Percentiles rank a stretch among this genome's conserved stretches.
phyloP scores from a whole-genome alignment of 2,329 filamentous ascomycete species.

The Bisporella sp. region DNA sequence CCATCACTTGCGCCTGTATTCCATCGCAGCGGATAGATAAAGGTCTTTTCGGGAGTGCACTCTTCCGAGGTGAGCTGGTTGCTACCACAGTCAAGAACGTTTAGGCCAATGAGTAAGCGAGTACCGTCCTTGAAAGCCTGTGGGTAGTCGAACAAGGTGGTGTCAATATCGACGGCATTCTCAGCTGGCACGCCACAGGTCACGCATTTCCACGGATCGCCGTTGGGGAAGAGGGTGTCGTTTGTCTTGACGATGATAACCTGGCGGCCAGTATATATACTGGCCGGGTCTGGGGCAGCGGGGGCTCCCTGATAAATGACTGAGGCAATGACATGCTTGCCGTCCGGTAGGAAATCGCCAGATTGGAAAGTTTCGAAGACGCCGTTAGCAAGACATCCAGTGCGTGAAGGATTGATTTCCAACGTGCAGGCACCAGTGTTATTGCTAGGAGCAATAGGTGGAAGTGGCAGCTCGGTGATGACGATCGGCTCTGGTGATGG shows the following conservation, averaged over 20 bases:
- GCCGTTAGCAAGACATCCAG: slow-evolving; percentile 30
- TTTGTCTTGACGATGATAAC: slow-evolving; percentile 37
- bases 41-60: slow-evolving; percentile 30
- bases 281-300: slow-evolving; percentile 30
- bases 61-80: slow-evolving; percentile 27
- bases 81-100: slow-evolving; percentile 28
- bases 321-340: slow-evolving; percentile 34
- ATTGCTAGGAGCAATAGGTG: slow-evolving; percentile 26
- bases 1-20: slow-evolving; percentile 21
- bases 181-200: slow-evolving; percentile 28
- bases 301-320: slow-evolving; percentile 37
- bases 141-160: slow-evolving; percentile 27
- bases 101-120: slow-evolving; percentile 26
- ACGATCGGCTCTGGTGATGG: slow-evolving; percentile 29
- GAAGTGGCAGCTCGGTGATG: slow-evolving; percentile 30
- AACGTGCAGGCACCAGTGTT: slow-evolving; percentile 27
- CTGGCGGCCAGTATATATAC: slow-evolving; percentile 35
- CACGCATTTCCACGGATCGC: slow-evolving; percentile 40
- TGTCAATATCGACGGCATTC: background rate
- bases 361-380: slow-evolving; percentile 13
- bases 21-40: slow-evolving; percentile 37
- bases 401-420: slow-evolving; percentile 28
- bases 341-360: slow-evolving; percentile 34
- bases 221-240: slow-evolving; percentile 33
- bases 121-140: slow-evolving; percentile 35